Evolutionary conservation across 805 yeast genomes (phyloP).

Genomic region (Wickerhamiella lipophila): DNA sequence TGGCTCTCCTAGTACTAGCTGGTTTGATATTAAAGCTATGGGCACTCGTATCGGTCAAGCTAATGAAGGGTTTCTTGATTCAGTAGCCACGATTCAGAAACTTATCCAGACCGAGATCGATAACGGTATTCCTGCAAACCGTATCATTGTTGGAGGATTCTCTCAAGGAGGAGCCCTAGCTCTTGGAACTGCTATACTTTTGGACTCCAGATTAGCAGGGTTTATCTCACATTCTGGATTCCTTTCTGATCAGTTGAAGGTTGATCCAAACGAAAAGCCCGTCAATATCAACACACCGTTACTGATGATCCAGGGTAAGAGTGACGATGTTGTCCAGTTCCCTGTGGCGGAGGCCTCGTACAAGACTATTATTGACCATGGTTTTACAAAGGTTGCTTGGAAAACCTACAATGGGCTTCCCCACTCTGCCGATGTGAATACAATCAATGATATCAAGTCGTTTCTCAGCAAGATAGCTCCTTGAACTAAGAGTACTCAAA

Average conservation of each 20-base stretch:
- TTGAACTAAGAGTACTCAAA: constrained; percentile 17
- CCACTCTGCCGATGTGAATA: constrained; percentile 59
- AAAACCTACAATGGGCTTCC: constrained; percentile 51
- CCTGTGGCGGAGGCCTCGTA: constrained; percentile 32
- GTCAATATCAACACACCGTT: constrained; percentile 57
- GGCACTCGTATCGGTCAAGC: constrained; percentile 25
- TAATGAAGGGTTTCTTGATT: constrained; percentile 28
- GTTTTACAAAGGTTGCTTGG: constrained; percentile 33
- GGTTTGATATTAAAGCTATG: constrained; percentile 60
- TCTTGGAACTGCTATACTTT: constrained; percentile 27
- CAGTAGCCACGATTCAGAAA: constrained; percentile 23
- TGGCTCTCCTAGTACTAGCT: constrained; percentile 59
- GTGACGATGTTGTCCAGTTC: constrained; percentile 50
- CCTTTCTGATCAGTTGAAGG: constrained; percentile 27
- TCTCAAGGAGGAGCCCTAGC: constrained; percentile 86
- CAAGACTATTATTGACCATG: constrained; percentile 32
- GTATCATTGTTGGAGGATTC: constrained; percentile 86
- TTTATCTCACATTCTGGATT: constrained; percentile 69
- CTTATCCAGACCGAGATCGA: constrained; percentile 26
- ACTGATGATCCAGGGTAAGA: constrained; percentile 79
- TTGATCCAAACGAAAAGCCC: constrained; percentile 18
- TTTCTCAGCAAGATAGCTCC: constrained; percentile 31
- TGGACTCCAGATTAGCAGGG: constrained; percentile 55
- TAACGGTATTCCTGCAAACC: constrained; percentile 30
- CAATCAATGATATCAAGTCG: constrained; percentile 41